Evolutionary conservation across 352 stramenopile genomes (phyloP).

Genomic region (Globisporangium spinosum): DNA sequence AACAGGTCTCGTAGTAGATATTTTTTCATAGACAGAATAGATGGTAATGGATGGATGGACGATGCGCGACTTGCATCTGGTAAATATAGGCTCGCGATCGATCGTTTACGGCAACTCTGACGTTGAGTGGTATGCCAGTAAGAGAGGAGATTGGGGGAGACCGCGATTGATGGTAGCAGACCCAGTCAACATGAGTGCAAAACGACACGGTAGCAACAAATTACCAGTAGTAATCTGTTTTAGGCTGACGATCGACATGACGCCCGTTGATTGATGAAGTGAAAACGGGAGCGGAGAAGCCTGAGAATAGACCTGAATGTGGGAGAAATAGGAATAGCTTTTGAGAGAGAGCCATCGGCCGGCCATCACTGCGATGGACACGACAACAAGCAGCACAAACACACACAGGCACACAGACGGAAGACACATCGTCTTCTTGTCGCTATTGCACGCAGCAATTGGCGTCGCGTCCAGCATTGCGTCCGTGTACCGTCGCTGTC

Average conservation of each 20-base stretch:
- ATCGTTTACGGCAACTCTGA: not conserved
- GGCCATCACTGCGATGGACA: not conserved
- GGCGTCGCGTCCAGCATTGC: not conserved
- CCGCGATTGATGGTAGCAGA: no score
- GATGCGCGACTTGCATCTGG: slow-evolving; percentile 6
- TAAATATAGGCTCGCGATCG: slow-evolving; percentile 14
- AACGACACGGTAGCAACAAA: no score
- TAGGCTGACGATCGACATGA: not conserved
- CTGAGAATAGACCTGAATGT: not conserved
- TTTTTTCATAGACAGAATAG: slow-evolving; percentile 15
- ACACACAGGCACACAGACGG: not conserved
- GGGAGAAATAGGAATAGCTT: not conserved
- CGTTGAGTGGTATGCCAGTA: not conserved
- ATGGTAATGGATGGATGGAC: slow-evolving; percentile 10
- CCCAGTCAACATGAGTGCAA: no score
- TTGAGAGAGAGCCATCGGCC: not conserved
- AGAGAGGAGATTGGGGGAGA: no score
- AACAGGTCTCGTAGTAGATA: slow-evolving; percentile 5
- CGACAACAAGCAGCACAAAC: not conserved
- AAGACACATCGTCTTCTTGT: not conserved
- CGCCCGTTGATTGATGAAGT: not conserved
- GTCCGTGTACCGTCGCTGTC: not conserved
- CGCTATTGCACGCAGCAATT: not conserved
- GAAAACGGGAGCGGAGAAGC: not conserved
- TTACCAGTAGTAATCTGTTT: no score